phyloP scores from a whole-genome alignment of 257 asterid genomes.

The Solanum chiquidenum region DNA sequence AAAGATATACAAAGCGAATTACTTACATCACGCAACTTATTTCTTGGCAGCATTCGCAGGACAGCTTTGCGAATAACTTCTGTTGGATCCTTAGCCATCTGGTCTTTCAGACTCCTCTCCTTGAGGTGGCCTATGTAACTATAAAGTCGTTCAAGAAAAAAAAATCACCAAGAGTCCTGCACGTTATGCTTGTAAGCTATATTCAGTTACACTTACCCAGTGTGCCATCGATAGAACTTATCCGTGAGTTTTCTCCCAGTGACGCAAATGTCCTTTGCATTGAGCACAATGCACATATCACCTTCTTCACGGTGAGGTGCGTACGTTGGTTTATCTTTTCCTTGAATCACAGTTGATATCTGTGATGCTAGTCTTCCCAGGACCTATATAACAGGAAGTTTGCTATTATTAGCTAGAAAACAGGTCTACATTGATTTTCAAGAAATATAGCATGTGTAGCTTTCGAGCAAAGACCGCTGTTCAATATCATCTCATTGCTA shows the following conservation, averaged over 20 bases:
- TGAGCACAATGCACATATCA: conserved; percentile 82
- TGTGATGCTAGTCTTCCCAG: conserved; percentile 93
- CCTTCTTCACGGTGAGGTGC: conserved; percentile 69
- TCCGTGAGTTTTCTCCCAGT: conserved; percentile 94
- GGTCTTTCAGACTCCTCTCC: conserved; percentile 94
- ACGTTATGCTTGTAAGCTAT: neutral
- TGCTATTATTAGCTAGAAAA: neutral
- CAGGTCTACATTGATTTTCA: neutral
- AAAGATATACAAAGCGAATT: neutral
- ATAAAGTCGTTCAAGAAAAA: neutral
- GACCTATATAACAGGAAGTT: conserved; percentile 30
- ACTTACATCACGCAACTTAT: conserved; percentile 92
- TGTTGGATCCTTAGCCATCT: conserved; percentile 95
- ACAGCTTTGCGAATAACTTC: conserved; percentile 98
- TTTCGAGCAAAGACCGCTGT: neutral
- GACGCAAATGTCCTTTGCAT: conserved; percentile 80
- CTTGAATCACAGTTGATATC: conserved; percentile 82
- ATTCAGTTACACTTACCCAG: conserved; percentile 47
- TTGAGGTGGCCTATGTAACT: conserved; percentile 91
- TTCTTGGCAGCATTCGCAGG: conserved; percentile 90
- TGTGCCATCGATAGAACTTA: conserved; percentile 88
- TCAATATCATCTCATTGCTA: neutral
- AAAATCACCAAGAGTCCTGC: neutral
- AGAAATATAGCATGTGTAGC: neutral
- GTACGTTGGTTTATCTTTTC: conserved; percentile 93